Base-by-base conservation (phyloP, 2,329 filamentous ascomycete genomes). In the Paracoccidioides lutzii region DNA sequence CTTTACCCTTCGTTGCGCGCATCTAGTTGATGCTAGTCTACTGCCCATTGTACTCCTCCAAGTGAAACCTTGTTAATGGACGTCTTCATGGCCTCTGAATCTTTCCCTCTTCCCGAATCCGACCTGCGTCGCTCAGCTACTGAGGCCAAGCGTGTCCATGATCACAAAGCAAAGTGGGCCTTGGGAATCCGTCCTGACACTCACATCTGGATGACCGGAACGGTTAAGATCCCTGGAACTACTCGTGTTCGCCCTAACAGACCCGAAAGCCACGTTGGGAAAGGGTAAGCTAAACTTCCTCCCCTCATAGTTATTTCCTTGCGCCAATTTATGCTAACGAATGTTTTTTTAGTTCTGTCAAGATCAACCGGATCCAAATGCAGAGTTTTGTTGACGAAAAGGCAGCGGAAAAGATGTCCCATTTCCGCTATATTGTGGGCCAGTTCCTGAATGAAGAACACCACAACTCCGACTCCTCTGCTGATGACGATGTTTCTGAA, bases 41-140 rank as follows among this genome's bases (percentile, higher is more conserved):
- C 32, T 12, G 40, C 30, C 22, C n/a, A 52, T 15, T 22, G 2
- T 5, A 35, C 33, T n/a, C 5, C 37, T 52, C 10, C 35, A 42
- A 41, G 7, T 30, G 52, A 48, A 48, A 37, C 45, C 22, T 40
- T 28, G 40, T 33, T 56, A 43, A 28, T n/a, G 45, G 42, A 30
- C 41, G 49, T 51, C 56, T 54, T 22, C 52, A 64, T 62, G 62
- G 42, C 52, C 38, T 51, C 45, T 45, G 61, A 61, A 50, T 62
- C 61, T 49, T 64, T 63, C 66, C 68, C 71, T 65, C 69, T 75
- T 64, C 67, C 69, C 55, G 75, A 73, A 63, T 66, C 69, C 66
- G 80, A 82, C 65, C 72, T 82, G 59, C 79, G 80, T 65, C 75
- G 74, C 66, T 70, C 69, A 61, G 73, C 77, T 64, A 76, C 76